These are phyloP conservation scores for Globisporangium nunn DNA, from an alignment of 352 stramenopile species.

Conservation along the genomic window DNA sequence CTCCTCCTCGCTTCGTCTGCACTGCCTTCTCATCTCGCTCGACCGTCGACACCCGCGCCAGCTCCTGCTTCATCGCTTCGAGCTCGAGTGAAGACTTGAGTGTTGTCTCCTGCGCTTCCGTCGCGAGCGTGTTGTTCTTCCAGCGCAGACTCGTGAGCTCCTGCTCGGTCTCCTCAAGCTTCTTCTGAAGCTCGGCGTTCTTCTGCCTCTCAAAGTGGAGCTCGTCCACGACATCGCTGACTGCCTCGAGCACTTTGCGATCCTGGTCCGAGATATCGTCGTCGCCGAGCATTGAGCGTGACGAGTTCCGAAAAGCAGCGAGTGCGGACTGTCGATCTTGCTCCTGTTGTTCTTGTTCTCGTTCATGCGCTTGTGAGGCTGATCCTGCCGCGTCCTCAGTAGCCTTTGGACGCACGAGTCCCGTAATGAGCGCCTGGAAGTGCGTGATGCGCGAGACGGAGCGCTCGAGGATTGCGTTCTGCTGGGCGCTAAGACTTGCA, in stretches of 20 bases:
- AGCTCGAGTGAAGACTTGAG: conserved; percentile 28
- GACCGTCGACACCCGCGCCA: conserved; percentile 15
- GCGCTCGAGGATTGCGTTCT: conserved; percentile 53
- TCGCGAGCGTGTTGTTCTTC: conserved; percentile 46
- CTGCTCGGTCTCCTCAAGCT: conserved; percentile 41
- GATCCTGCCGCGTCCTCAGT: too few species aligned
- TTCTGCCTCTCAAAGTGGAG: conserved; percentile 27
- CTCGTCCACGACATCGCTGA: conserved; percentile 50
- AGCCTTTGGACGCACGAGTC: not conserved
- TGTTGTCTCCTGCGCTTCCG: conserved; percentile 28
- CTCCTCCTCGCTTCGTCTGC: conserved; percentile 26
- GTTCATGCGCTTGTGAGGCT: too few species aligned
- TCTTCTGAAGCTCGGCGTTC: conserved; percentile 23
- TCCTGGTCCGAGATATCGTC: conserved; percentile 59
- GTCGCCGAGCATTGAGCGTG: conserved; percentile 12
- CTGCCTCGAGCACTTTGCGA: conserved; percentile 46
- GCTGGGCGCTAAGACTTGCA: conserved; percentile 42
- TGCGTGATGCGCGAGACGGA: conserved; percentile 47
- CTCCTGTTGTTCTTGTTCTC: too few species aligned
- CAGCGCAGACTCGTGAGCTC: conserved; percentile 36
- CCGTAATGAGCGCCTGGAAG: conserved; percentile 45
- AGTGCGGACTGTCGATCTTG: too few species aligned
- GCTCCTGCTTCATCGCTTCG: conserved; percentile 27
- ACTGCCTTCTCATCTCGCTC: conserved; percentile 33
- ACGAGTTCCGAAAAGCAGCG: not conserved